Conservation (phyloP, 2,329 filamentous ascomycete species). For the Aaosphaeria arxii region DNA sequence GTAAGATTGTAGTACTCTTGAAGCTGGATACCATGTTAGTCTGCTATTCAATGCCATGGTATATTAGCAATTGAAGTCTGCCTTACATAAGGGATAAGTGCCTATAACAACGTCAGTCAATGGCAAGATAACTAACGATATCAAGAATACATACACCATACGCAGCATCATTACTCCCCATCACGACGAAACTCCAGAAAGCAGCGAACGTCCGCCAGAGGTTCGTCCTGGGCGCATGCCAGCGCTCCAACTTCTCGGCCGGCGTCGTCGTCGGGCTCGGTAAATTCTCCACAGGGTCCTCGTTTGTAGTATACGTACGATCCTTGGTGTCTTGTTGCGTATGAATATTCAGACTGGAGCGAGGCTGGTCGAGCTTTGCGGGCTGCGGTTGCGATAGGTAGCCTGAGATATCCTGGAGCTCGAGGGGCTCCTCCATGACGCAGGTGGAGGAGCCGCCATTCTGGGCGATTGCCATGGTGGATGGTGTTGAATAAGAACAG, state of each 20-base stretch:
- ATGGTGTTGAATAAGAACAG: no score
- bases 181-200: constrained; percentile 61
- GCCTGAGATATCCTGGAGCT: constrained; percentile 27
- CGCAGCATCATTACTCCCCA: constrained; percentile 68
- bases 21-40: constrained; percentile 41
- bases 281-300: constrained; percentile 38
- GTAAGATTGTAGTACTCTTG: constrained; percentile 61
- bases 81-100: constrained; percentile 49
- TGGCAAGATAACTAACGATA: neutral
- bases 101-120: constrained; percentile 13
- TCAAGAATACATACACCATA: constrained; percentile 51
- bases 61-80: neutral
- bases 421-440: constrained; percentile 29
- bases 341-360: constrained; percentile 12
- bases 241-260: constrained; percentile 49
- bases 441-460: constrained; percentile 34
- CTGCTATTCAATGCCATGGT: neutral
- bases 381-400: constrained; percentile 16
- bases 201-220: constrained; percentile 57
- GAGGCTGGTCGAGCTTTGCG: constrained; percentile 14
- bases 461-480: constrained; percentile 20
- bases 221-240: constrained; percentile 63
- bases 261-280: constrained; percentile 46
- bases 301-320: constrained; percentile 3
- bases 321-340: constrained; percentile 10